Evolutionary conservation across 106 monocot species (phyloP).

Genomic region (Agapanthus africanus): DNA sequence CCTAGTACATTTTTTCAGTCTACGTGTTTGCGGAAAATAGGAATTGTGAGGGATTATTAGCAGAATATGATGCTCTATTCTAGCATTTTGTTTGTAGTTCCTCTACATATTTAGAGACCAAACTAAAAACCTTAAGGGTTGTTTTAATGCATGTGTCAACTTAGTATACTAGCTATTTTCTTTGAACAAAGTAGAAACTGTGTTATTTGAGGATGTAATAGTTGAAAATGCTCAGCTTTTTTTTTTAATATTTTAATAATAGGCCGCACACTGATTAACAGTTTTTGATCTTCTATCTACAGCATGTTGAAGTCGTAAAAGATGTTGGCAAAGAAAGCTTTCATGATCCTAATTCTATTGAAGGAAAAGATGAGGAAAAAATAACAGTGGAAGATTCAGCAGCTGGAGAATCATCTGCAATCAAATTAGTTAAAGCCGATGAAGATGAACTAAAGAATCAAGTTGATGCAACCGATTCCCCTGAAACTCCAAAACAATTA

Average conservation of each 20-base stretch:
- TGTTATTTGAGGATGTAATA: neutral
- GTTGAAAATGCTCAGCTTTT: too few relatives aligned
- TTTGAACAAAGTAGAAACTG: neutral
- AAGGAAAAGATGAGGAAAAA: slow-evolving; percentile 7
- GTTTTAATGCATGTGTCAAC: neutral
- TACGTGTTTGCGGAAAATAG: too few relatives aligned
- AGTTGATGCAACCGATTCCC: neutral
- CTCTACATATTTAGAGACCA: neutral
- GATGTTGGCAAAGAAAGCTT: slow-evolving; percentile 3
- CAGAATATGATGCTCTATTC: too few relatives aligned
- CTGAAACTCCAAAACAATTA: neutral
- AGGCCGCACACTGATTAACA: neutral
- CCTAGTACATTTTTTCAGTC: too few relatives aligned
- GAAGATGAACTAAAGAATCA: neutral
- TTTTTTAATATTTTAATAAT: too few relatives aligned
- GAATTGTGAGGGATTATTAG: too few relatives aligned
- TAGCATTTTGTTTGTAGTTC: too few relatives aligned
- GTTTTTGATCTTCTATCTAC: slow-evolving; percentile 5
- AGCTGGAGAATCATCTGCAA: neutral
- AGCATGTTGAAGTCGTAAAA: slow-evolving; percentile 14
- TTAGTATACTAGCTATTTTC: neutral
- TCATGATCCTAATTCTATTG: neutral
- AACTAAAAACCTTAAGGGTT: too few relatives aligned
- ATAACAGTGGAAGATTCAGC: slow-evolving; percentile 1
- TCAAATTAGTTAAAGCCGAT: neutral